Conservation (phyloP, 1,139 yeast genomes). For the Yamadazyma epiphylla region DNA sequence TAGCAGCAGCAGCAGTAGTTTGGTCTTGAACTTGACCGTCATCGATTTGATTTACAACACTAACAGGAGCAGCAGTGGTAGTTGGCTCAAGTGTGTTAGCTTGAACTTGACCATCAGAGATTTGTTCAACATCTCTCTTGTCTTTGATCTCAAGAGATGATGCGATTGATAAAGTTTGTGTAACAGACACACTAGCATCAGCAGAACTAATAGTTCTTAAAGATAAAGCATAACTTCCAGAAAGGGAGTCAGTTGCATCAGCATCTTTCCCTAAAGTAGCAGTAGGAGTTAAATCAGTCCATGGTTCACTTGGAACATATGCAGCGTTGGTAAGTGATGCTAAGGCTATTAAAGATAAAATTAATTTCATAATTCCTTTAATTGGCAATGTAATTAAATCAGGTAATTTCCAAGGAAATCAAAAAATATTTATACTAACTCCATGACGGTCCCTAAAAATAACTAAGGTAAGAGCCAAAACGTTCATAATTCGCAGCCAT, state of each 20-base stretch:
- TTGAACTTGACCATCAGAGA: conserved; percentile 32
- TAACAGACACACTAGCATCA: conserved; percentile 14
- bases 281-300: conserved; percentile 30
- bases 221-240: conserved; percentile 16
- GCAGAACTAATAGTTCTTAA: conserved; percentile 18
- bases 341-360: conserved; percentile 6
- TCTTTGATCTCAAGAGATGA: not conserved
- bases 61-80: conserved; percentile 8
- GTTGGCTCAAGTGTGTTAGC: not conserved
- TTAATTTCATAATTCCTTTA: conserved; percentile 1
- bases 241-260: conserved; percentile 15
- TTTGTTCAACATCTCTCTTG: conserved; percentile 23
- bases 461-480: too few relatives aligned
- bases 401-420: not conserved
- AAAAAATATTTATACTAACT: not conserved
- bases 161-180: conserved; percentile 16
- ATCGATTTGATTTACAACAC: conserved; percentile 21
- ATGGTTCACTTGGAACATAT: conserved; percentile 16
- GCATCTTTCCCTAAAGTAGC: conserved; percentile 25
- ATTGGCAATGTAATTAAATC: not conserved
- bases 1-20: conserved; percentile 28
- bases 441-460: too few relatives aligned
- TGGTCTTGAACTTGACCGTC: conserved; percentile 40
- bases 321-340: conserved; percentile 16
- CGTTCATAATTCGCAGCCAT: too few relatives aligned